Evolutionary conservation across 1,284 basidiomycete species (phyloP).

Genomic region (Sporisorium reilianum): DNA sequence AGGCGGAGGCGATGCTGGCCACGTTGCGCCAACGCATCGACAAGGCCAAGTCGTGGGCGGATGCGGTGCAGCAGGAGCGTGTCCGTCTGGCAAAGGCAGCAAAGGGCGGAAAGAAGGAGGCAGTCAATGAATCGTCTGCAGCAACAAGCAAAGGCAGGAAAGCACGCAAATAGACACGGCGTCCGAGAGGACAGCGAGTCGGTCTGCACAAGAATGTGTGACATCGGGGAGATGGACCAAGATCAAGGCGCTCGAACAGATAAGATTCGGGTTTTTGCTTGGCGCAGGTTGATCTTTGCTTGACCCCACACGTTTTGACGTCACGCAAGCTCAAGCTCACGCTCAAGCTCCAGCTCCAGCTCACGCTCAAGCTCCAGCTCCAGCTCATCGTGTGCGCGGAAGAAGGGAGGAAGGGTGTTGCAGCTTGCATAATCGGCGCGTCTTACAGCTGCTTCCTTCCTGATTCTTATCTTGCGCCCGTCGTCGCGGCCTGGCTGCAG

Average conservation of each 20-base stretch:
- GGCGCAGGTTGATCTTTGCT: too few relatives aligned
- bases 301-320: too few relatives aligned
- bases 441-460: too few relatives aligned
- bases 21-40: conserved; percentile 25
- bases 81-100: background rate
- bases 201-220: background rate
- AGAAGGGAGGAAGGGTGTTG: too few relatives aligned
- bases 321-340: too few relatives aligned
- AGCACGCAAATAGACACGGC: conserved; percentile 7
- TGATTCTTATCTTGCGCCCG: background rate
- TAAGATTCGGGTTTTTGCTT: too few relatives aligned
- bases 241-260: too few relatives aligned
- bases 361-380: too few relatives aligned
- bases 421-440: too few relatives aligned
- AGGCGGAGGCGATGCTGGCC: conserved; percentile 32
- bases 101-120: conserved; percentile 3
- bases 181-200: background rate
- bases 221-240: too few relatives aligned
- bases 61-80: conserved; percentile 15
- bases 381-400: too few relatives aligned
- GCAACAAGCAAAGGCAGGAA: conserved; percentile 10
- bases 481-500: background rate
- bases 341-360: too few relatives aligned
- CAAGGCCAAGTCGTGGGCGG: conserved; percentile 15
- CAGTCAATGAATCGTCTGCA: background rate